These are phyloP conservation scores for Withania somnifera DNA, from an alignment of 305 asterid species.

Conservation along the genomic window DNA sequence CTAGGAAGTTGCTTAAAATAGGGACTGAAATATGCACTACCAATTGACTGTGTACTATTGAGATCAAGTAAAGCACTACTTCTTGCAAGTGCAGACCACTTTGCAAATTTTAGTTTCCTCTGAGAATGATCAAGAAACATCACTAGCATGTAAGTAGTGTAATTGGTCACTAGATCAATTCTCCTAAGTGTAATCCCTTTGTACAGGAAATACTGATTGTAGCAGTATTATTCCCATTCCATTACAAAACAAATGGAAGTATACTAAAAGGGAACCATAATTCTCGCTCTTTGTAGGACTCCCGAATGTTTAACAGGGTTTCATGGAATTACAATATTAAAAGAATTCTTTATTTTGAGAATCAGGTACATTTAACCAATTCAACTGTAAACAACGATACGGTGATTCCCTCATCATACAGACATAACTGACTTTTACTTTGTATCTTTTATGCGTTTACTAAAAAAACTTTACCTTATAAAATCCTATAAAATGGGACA, in stretches of 20 bases:
- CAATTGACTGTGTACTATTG: background rate
- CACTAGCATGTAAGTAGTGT: background rate
- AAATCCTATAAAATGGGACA: background rate
- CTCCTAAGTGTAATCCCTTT: background rate
- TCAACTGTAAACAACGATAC: background rate
- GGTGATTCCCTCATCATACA: background rate
- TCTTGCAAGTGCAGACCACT: background rate
- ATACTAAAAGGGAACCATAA: background rate
- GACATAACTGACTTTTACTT: background rate
- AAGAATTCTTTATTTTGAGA: background rate
- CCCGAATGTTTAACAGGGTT: background rate
- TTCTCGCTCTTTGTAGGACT: background rate
- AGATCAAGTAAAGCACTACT: background rate
- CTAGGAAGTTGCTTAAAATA: background rate
- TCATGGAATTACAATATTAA: background rate
- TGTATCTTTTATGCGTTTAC: background rate
- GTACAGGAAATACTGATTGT: background rate
- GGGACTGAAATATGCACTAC: background rate
- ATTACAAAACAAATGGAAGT: background rate
- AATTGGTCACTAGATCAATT: background rate
- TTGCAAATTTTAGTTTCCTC: background rate
- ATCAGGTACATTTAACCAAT: background rate
- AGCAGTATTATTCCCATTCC: background rate
- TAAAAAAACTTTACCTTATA: too few relatives aligned
- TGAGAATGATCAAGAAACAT: background rate